phyloP scores from a whole-genome alignment of 2,329 filamentous ascomycete genomes.

The Plenodomus lindquistii region DNA sequence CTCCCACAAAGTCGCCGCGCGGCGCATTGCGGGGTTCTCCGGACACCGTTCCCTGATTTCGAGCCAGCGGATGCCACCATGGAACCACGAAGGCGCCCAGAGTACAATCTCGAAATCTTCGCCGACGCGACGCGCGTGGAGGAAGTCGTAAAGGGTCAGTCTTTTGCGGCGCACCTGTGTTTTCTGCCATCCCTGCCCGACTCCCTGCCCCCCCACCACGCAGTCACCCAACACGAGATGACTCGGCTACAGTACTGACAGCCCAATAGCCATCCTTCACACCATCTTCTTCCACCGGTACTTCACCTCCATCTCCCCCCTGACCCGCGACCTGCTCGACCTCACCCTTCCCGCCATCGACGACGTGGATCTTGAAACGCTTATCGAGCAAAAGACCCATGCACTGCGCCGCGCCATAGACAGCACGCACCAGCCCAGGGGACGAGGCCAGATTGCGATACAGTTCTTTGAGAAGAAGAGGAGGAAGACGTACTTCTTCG shows the following conservation, averaged over 20 bases:
- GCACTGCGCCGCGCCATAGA: conserved; percentile 78
- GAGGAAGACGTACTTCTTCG: conserved; percentile 72
- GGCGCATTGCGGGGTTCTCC: conserved; percentile 13
- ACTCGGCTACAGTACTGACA: not conserved
- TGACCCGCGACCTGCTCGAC: conserved; percentile 86
- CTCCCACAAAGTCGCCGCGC: conserved; percentile 12
- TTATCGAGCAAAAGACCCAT: conserved; percentile 86
- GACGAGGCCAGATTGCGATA: conserved; percentile 77
- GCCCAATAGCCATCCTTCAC: conserved; percentile 75
- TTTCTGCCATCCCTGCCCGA: conserved; percentile 8
- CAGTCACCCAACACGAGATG: not conserved
- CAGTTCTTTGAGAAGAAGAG: conserved; percentile 95
- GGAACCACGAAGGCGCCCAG: conserved; percentile 71
- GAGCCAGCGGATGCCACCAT: conserved; percentile 49
- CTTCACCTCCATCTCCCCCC: conserved; percentile 83
- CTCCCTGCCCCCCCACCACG: conserved; percentile 11
- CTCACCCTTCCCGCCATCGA: conserved; percentile 87
- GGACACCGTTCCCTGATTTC: conserved; percentile 11
- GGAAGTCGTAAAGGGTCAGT: conserved; percentile 86
- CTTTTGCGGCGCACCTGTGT: not conserved
- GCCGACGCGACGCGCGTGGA: conserved; percentile 87
- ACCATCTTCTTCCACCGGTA: conserved; percentile 99
- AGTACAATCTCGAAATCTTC: conserved; percentile 93
- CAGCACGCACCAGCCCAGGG: conserved; percentile 58
- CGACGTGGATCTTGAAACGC: conserved; percentile 86